A percentile compares a stretch with the other conserved stretches of the same genome.
Conservation (phyloP, 179 eudicot genomes). For the Beta lomatogona region DNA sequence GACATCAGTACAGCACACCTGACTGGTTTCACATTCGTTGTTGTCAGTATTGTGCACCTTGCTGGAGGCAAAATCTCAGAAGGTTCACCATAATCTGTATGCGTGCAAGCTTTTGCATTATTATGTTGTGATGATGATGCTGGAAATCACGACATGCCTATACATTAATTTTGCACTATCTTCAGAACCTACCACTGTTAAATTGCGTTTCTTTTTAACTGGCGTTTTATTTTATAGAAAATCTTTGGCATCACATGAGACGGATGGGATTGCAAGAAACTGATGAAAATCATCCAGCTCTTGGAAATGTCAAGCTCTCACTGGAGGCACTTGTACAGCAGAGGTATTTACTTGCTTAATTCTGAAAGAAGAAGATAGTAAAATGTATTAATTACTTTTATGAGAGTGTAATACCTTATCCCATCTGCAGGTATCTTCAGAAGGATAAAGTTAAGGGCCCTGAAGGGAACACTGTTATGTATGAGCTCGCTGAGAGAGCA, state of each 20-base stretch:
- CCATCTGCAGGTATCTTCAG: slow-evolving; percentile 66
- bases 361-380: background rate
- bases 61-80: slow-evolving; percentile 83
- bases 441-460: slow-evolving; percentile 88
- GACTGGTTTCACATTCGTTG: slow-evolving; percentile 71
- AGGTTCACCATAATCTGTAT: slow-evolving; percentile 44
- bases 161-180: background rate
- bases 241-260: slow-evolving; percentile 87
- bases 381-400: background rate
- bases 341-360: slow-evolving; percentile 50
- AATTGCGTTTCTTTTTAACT: background rate
- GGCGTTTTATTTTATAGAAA: slow-evolving; percentile 42
- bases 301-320: slow-evolving; percentile 70
- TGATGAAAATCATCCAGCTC: slow-evolving; percentile 68
- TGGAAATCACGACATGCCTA: background rate
- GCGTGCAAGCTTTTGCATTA: background rate
- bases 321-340: slow-evolving; percentile 85
- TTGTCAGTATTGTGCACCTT: slow-evolving; percentile 69
- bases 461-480: slow-evolving; percentile 75
- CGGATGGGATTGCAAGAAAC: slow-evolving; percentile 76
- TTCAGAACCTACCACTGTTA: background rate
- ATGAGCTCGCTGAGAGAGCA: slow-evolving; percentile 96
- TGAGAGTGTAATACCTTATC: background rate
- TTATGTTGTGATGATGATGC: background rate
- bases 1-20: slow-evolving; percentile 55